phyloP scores from a whole-genome alignment of 768 basidiomycete species.

The Tylopilus intermedius region DNA sequence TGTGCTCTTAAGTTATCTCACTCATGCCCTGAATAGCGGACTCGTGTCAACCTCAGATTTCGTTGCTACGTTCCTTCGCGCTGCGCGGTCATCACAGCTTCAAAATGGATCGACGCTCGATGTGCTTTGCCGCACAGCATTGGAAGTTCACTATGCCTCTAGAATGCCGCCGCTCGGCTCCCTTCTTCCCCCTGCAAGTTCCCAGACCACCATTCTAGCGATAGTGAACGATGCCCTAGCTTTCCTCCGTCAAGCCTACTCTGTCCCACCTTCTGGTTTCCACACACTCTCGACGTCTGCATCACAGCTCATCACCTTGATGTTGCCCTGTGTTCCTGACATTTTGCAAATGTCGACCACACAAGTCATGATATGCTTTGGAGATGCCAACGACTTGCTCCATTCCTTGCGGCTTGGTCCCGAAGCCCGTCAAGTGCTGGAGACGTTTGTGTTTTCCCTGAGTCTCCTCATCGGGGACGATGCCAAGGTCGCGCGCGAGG shows the following conservation, averaged over 20 bases:
- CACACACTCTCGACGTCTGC: conserved; percentile 56
- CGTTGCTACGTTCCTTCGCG: conserved; percentile 61
- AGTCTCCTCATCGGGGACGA: conserved; percentile 64
- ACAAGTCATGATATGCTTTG: conserved; percentile 48
- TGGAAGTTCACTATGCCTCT: conserved; percentile 60
- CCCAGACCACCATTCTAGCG: conserved; percentile 44
- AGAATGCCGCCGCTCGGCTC: conserved; percentile 51
- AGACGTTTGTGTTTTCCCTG: conserved; percentile 54
- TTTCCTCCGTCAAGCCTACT: conserved; percentile 53
- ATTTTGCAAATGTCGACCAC: conserved; percentile 57
- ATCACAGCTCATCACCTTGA: conserved; percentile 57
- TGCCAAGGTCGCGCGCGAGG: conserved; percentile 62
- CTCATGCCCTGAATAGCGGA: conserved; percentile 50
- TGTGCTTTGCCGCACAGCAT: conserved; percentile 59
- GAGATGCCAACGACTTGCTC: conserved; percentile 51
- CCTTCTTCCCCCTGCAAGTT: conserved; percentile 46
- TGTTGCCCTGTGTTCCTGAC: conserved; percentile 58
- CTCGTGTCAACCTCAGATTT: conserved; percentile 56
- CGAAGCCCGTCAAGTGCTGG: conserved; percentile 52
- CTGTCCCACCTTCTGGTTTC: conserved; percentile 45
- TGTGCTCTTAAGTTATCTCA: conserved; percentile 62
- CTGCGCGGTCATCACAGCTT: conserved; percentile 58
- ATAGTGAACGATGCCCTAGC: conserved; percentile 59
- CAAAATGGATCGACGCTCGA: conserved; percentile 65
- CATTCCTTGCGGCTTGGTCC: conserved; percentile 48